Base-by-base conservation (phyloP, 352 stramenopile species). In the Phytophthora hybrid region DNA sequence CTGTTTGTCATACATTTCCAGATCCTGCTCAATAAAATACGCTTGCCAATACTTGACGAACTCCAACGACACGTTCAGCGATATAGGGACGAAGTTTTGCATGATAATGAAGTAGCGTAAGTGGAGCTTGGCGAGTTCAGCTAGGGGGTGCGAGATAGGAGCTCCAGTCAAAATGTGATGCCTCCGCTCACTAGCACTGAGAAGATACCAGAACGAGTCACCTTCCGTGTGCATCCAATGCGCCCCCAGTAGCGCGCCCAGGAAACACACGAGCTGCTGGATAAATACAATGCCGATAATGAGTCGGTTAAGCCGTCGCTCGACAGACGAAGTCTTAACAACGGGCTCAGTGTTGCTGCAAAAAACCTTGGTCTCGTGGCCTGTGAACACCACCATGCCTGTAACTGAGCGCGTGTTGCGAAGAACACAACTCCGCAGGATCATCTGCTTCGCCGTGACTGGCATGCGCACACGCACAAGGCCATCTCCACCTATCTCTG, bases 81-180 rank as follows among this genome's bases (percentile, higher is more conserved):
- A 99, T 31, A 99, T 95, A 21, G 98, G 98, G 16, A 99, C 93
- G 77, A 99, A 99, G 71, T 99, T 98, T 80, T 95, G 97, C 86
- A 98, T 97, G 73, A 99, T 94, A 31, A 99, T 98, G 56, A 99
- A 95, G 75, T 99, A 99, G 21, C 87, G 84, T 21, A 98, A 46
- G 54, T 98, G 91, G 18, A 98, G 55, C 49, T 93, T 90, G 18
- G 97, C 49, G 16, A 93, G 66, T 49, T 95, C 88, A 66, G 77
- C 68, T 21, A 88, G 76, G 19, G 80, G 78, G 53, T 92, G 83
- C 31, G 79, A 82, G 10, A 56, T 56, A 11, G 73, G 23, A 18
- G 56, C 64, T 0, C 49, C 60, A 51, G 51, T 75, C 34, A 77
- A 19, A 26, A 26, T 57, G 37, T 71, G 53, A 13, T 72, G 65